Evolutionary conservation across 805 yeast species (phyloP).

Genomic region (Babjeviella inositovora): DNA sequence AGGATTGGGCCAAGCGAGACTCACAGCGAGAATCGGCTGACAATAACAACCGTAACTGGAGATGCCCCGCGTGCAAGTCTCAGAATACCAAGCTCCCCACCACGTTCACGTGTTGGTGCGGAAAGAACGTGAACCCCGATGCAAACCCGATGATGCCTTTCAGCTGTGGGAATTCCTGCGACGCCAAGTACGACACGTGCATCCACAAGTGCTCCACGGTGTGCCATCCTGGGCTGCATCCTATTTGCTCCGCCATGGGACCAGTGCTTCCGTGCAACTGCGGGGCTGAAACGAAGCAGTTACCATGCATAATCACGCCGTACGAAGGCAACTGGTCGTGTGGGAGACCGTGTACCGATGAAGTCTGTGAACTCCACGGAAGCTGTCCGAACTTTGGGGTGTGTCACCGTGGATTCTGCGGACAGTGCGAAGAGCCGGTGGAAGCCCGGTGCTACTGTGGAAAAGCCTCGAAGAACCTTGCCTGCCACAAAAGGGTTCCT

Average conservation of each 20-base stretch:
- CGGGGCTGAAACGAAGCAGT: slow-evolving; percentile 49
- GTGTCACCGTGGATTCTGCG: slow-evolving; percentile 81
- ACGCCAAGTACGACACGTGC: slow-evolving; percentile 34
- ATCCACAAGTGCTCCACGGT: slow-evolving; percentile 58
- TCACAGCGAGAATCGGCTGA: slow-evolving; percentile 47
- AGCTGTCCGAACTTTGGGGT: too few relatives aligned
- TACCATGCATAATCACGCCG: slow-evolving; percentile 63
- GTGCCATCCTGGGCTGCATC: slow-evolving; percentile 89
- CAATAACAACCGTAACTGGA: slow-evolving; percentile 39
- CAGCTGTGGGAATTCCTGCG: slow-evolving; percentile 81
- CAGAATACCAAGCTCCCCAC: slow-evolving; percentile 26
- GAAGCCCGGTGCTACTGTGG: slow-evolving; percentile 67
- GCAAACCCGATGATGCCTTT: slow-evolving; percentile 52
- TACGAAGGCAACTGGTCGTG: slow-evolving; percentile 58
- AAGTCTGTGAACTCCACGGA: slow-evolving; percentile 49
- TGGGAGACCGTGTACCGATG: slow-evolving; percentile 38
- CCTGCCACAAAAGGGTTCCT: slow-evolving; percentile 27
- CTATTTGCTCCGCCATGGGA: slow-evolving; percentile 65
- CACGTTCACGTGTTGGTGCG: slow-evolving; percentile 78
- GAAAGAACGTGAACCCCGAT: slow-evolving; percentile 53
- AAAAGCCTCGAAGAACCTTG: slow-evolving; percentile 18
- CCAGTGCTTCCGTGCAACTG: slow-evolving; percentile 59
- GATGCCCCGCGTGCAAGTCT: slow-evolving; percentile 72
- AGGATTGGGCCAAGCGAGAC: slow-evolving; percentile 75
- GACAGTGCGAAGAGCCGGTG: slow-evolving; percentile 39